These are phyloP conservation scores for Penicillium malachiteum DNA, from an alignment of 495 filamentous ascomycete genomes.

Conservation along the genomic window DNA sequence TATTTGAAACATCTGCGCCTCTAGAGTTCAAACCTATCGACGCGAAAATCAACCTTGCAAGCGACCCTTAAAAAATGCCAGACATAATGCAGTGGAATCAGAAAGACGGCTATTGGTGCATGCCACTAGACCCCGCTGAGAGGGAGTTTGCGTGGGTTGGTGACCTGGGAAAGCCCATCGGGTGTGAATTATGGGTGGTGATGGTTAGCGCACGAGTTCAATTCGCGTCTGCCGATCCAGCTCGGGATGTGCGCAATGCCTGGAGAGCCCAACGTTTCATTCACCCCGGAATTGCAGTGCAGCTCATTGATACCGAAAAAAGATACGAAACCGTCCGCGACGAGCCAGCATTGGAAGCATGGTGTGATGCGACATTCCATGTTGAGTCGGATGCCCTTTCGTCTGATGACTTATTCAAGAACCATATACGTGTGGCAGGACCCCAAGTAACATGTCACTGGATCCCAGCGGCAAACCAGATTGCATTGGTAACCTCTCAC, in stretches of 20 bases:
- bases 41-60: no score
- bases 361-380: background rate
- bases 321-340: background rate
- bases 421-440: background rate
- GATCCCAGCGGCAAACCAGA: background rate
- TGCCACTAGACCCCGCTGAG: background rate
- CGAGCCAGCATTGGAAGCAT: background rate
- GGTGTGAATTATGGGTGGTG: background rate
- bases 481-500: background rate
- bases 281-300: background rate
- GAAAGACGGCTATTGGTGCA: background rate
- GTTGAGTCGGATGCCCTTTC: background rate
- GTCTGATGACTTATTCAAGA: background rate
- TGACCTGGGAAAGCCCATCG: background rate
- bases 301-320: background rate
- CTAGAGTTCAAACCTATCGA: no score
- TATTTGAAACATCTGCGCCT: no score
- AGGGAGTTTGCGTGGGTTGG: background rate
- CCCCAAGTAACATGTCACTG: background rate
- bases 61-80: no score
- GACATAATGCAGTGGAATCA: background rate
- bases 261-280: background rate
- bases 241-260: background rate
- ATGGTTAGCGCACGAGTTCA: background rate
- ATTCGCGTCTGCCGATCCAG: background rate